Percentiles rank a stretch among this genome's conserved stretches.
Evolutionary conservation across 192 early-diverging fungal species (phyloP).

Genomic region (Coemansia sp.): DNA sequence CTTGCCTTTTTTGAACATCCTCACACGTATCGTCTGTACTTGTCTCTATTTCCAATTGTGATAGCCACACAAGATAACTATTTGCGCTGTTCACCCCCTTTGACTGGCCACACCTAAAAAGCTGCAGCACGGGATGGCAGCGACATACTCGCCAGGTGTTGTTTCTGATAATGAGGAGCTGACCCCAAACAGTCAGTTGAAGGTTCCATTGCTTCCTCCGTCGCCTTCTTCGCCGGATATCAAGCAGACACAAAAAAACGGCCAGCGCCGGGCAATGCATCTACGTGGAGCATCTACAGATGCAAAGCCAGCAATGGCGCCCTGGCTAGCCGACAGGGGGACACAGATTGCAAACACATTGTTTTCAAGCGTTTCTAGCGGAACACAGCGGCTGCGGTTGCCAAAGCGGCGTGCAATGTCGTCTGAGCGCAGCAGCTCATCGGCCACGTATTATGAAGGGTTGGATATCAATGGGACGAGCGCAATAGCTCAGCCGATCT

Average conservation of each 20-base stretch:
- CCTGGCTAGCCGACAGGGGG: slow-evolving; percentile 22
- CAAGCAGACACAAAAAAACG: neutral
- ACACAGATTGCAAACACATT: slow-evolving; percentile 1
- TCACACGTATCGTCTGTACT: neutral
- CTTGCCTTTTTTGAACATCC: neutral
- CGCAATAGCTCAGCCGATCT: slow-evolving; percentile 22
- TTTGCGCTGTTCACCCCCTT: neutral
- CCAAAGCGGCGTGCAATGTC: slow-evolving; percentile 47
- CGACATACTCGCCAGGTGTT: neutral
- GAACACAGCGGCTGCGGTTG: slow-evolving; percentile 39
- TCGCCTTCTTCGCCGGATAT: slow-evolving; percentile 29
- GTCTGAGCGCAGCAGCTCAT: slow-evolving; percentile 34
- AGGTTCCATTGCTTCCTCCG: slow-evolving; percentile 31
- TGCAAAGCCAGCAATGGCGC: slow-evolving; percentile 7
- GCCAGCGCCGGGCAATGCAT: slow-evolving; percentile 28
- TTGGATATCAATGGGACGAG: neutral
- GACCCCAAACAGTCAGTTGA: slow-evolving; percentile 9
- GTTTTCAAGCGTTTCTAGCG: slow-evolving; percentile 10
- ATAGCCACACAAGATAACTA: neutral
- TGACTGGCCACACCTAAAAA: neutral
- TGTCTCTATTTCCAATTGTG: neutral
- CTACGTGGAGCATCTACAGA: slow-evolving; percentile 23
- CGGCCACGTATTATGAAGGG: slow-evolving; percentile 23
- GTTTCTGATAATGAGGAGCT: slow-evolving; percentile 11
- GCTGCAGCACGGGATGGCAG: slow-evolving; percentile 8